Evolutionary conservation across 331 rosid species (phyloP), one percentile per base, ranked within the genome.

Genomic region (Stylosanthes scabra): DNA sequence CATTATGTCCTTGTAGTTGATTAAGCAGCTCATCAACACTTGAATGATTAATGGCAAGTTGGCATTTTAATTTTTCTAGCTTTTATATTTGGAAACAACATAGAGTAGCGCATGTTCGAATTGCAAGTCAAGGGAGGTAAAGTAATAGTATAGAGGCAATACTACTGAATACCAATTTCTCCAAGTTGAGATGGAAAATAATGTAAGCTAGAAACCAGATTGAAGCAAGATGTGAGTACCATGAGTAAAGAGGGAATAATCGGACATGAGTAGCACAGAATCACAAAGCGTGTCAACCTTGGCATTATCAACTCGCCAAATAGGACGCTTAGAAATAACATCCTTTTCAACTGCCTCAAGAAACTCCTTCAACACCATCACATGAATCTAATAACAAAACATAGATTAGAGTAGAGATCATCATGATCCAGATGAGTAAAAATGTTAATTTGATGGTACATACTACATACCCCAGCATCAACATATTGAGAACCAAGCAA

Each of bases 251-350:
- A 90, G 84, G 65, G 99, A 90, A 88, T 90, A 93, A 81, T 95
- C 99, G 16, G 98, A 86, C 68, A 89, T 66, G 58, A 94, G 88
- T 29, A 94, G 88, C 77, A 78, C 90, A 29, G 88, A 83, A 69
- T 87, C 90, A 59, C 80, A 65, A 51, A 66, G 71, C 9, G 77
- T 70, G 79, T 90, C 85, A n/a, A 88, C 82, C 87, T 81, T 87
- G 11, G 93, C 90, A 68, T 87, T 84, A 79, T 79, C 91, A 84
- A 88, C 88, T 71, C 99, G 82, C 85, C 88, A 87, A 74, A 85
- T 77, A 70, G 97, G 99, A 73, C 99, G 97, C 82, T 92, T 88
- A 75, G 42, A 29, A 51, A 68, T 52, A 41, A 86, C 76, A 47
- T 83, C 85, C 74, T 81, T 80, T 82, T 86, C 97, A 76, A 90